Base-by-base conservation (phyloP, 2,329 filamentous ascomycete species). In the Penicillium sp. region DNA sequence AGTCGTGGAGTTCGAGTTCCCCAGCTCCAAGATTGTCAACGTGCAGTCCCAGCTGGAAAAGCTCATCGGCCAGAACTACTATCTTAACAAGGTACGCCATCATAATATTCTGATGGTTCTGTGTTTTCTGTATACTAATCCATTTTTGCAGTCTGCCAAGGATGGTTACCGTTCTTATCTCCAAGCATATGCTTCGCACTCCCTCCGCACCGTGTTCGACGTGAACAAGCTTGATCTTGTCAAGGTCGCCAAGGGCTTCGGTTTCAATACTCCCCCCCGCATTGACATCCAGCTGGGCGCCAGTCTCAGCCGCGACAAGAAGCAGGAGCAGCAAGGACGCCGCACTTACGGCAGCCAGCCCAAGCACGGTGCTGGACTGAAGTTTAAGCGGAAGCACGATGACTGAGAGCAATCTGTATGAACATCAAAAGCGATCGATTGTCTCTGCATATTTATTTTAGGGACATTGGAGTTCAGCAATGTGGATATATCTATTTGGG, bases 1-100 rank as follows among this genome's bases (percentile, higher is more conserved):
- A 2, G 87, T 99, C 7, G 90, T 96, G 27, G 94, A 99, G 75
- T 97, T 96, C 68, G 93, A 97, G 69, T 94, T 99, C 70, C 93
- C 93, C 1, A 80, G 85, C 53, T 92, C 90, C 78, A 96, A 96
- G 81, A 90, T 99, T 61, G 80, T 93, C 67, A 94, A 95, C 68
- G 86, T 96, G 63, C 87, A 95, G 78, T 85, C 89, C 66, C 91
- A 97, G 74, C 84, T 97, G 9, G 93, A 97, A 81, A 94, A 93
- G 76, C 83, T 97, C 62, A 95, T 99, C 66, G 85, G 84, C 29
- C 89, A 94, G 73, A 97, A 99, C 76, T 97, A 97, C 79, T 97
- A 97, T 74, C 82, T 99, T 55, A 94, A 97, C 79, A 94, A 96
- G 83, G 81, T 83, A 69, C 53, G 76, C 65, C 35, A 45, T 9